Conservation (phyloP, 345 rosid species). For the Toxicodendron radicans region DNA sequence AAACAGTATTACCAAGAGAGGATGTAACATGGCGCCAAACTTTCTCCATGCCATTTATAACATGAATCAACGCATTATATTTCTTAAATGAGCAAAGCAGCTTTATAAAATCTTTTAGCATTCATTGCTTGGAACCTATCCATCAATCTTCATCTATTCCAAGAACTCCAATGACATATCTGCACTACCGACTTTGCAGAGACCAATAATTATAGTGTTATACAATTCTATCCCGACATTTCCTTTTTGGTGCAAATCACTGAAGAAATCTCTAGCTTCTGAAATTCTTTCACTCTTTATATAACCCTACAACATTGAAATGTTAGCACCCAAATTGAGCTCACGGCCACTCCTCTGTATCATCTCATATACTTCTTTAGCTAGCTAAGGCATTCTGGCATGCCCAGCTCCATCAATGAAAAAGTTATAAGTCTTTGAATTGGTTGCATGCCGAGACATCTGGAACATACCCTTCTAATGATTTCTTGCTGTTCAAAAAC, state of each 20-base stretch:
- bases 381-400: slow-evolving; percentile 65
- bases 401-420: slow-evolving; percentile 81
- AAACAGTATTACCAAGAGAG: slow-evolving; percentile 69
- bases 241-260: slow-evolving; percentile 35
- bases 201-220: slow-evolving; percentile 51
- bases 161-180: slow-evolving; percentile 50
- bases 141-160: slow-evolving; percentile 45
- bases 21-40: slow-evolving; percentile 51
- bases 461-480: slow-evolving; percentile 58
- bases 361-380: slow-evolving; percentile 61
- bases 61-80: slow-evolving; percentile 45
- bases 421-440: slow-evolving; percentile 37
- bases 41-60: slow-evolving; percentile 55
- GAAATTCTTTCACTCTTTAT: slow-evolving; percentile 51
- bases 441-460: slow-evolving; percentile 40
- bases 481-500: slow-evolving; percentile 53
- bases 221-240: slow-evolving; percentile 37
- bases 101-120: slow-evolving; percentile 61
- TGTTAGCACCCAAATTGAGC: slow-evolving; percentile 41
- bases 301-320: slow-evolving; percentile 63
- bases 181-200: slow-evolving; percentile 46
- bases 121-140: slow-evolving; percentile 45
- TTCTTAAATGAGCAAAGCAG: slow-evolving; percentile 34
- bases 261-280: slow-evolving; percentile 61
- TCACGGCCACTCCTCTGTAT: slow-evolving; percentile 52